phyloP scores from a whole-genome alignment of 768 basidiomycete species.

The Mrakia hoshinonis region DNA sequence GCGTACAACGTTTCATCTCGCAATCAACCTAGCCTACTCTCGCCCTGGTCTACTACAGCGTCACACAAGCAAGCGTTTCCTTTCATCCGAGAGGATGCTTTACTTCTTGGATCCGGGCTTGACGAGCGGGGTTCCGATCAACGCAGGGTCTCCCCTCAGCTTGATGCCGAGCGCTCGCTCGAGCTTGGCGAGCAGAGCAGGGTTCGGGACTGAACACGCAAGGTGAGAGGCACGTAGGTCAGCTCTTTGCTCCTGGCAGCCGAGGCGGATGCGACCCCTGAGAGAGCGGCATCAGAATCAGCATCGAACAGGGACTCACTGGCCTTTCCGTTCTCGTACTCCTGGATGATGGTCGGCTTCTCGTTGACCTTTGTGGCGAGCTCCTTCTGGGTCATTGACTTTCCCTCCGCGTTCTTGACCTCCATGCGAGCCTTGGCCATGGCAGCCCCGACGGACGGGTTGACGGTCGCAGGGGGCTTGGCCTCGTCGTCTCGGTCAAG shows the following conservation, averaged over 20 bases:
- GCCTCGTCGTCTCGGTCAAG: constrained; percentile 93
- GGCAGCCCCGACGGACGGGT: constrained; percentile 49
- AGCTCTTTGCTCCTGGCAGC: no score
- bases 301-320: constrained; percentile 12
- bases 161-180: constrained; percentile 79
- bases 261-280: no score
- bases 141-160: constrained; percentile 58
- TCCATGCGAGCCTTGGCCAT: constrained; percentile 73
- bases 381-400: constrained; percentile 73
- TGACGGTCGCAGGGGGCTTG: constrained; percentile 76
- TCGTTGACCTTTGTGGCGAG: constrained; percentile 88
- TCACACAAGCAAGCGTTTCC: background rate
- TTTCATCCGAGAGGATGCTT: background rate
- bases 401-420: constrained; percentile 47
- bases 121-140: constrained; percentile 39
- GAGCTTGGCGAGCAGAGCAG: constrained; percentile 78
- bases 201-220: constrained; percentile 69
- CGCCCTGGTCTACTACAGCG: background rate
- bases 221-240: background rate
- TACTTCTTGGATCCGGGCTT: constrained; percentile 39
- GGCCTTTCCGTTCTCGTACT: constrained; percentile 30
- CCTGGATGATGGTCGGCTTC: constrained; percentile 50
- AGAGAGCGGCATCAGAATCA: no score
- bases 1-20: constrained; percentile 3
- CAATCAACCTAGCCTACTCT: background rate